A percentile compares a stretch with the other conserved stretches of the same genome.
Conservation (phyloP, 495 filamentous ascomycete genomes). For the Tuber magnatum region DNA sequence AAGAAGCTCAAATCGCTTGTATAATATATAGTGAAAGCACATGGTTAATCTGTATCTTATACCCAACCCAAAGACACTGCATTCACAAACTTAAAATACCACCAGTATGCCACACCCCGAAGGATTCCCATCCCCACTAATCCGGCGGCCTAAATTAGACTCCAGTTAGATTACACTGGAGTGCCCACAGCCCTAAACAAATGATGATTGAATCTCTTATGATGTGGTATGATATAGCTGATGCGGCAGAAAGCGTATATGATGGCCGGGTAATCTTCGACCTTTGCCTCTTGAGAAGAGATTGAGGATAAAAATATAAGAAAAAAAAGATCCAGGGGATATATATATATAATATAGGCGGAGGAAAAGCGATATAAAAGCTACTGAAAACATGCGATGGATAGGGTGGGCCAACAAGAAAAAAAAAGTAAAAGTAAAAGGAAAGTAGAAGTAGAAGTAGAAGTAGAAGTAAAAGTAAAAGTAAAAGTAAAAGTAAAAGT, state of each 20-base stretch:
- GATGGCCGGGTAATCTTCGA: background rate
- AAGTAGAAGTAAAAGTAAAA: background rate
- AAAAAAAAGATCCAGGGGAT: background rate
- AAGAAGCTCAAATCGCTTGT: slow-evolving; percentile 57
- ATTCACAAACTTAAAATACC: background rate
- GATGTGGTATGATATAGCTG: background rate
- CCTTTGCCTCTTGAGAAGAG: background rate
- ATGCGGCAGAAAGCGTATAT: background rate
- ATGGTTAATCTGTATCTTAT: background rate
- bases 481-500: too few relatives aligned
- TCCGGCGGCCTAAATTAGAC: background rate
- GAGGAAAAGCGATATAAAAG: background rate
- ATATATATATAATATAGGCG: background rate
- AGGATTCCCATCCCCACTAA: background rate
- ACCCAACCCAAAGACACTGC: background rate
- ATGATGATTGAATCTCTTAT: background rate
- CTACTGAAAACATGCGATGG: background rate
- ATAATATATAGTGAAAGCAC: slow-evolving; percentile 6
- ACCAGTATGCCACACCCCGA: background rate
- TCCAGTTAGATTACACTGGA: background rate
- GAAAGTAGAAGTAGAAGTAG: too few relatives aligned
- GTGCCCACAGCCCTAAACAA: background rate
- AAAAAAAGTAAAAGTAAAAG: background rate
- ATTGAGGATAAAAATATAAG: background rate
- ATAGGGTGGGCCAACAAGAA: background rate